Evolutionary conservation across 805 yeast genomes (phyloP), one percentile per base, ranked within the genome.

Genomic region (Schwanniomyces sp.): DNA sequence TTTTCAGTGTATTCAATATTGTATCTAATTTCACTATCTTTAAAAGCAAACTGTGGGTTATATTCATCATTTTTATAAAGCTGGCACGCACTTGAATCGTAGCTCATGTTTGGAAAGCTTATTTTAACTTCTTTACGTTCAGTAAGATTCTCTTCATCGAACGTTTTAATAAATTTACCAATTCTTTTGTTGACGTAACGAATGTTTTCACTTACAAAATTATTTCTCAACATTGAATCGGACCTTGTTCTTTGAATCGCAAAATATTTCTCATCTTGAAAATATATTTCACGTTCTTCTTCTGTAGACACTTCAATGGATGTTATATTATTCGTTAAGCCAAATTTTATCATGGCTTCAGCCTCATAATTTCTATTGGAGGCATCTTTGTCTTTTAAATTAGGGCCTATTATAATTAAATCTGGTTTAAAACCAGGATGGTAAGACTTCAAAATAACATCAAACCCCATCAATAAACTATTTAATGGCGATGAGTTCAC

Each of bases 331-430:
- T 52, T 49, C 17, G 53, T 10, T 49, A 55, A 51, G 5, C 56
- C 46, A 30, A 56, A 44, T n/a, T 49, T 49, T 5, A 52, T 42
- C 64, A 59, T 56, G 36, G 57, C 53, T 11, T 41, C 44, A 34
- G 48, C 46, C 7, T 37, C 38, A 4, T 46, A 27, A 12, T 27
- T 42, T 11, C 38, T 11, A 18, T 28, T 41, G 14, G 43, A 42
- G 2, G 55, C 51, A 34, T 52, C 47, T 7, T 51, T 46, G 18
- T 52, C 43, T 8, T 68, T 70, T 49, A 63, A 67, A 47, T 62
- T 61, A 12, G 75, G 74, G 3, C 75, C 74, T 7, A 67, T 37
- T 14, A 70, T 38, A 10, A 70, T 62, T 53, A 69, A 57, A 44
- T 69, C 74, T 0, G 69, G 66, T 5, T 30, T 34, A 48, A 69